Conservation (phyloP, 768 basidiomycete genomes). For the Hemileccinum rubropunctum region DNA sequence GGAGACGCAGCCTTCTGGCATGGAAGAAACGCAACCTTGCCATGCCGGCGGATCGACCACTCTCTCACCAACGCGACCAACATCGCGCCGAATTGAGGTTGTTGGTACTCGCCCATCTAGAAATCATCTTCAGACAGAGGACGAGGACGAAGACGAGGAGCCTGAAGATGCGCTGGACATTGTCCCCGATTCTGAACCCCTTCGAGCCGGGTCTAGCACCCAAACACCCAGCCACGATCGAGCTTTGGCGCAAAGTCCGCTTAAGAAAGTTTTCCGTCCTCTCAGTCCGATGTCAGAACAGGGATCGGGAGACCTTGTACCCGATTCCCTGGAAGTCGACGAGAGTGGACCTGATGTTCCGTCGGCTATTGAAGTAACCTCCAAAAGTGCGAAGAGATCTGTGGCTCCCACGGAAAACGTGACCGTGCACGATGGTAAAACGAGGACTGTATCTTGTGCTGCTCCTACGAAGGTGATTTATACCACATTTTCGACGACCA, state of each 20-base stretch:
- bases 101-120: not conserved
- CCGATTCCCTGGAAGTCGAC: slow-evolving; percentile 28
- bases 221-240: slow-evolving; percentile 8
- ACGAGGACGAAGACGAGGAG: slow-evolving; percentile 11
- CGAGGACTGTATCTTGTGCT: slow-evolving; percentile 1
- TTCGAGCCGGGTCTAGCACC: slow-evolving; percentile 29
- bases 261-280: slow-evolving; percentile 16
- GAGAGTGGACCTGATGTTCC: slow-evolving; percentile 44
- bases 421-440: slow-evolving; percentile 2
- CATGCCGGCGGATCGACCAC: not conserved
- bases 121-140: not conserved
- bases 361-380: slow-evolving; percentile 31
- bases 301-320: slow-evolving; percentile 26
- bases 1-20: slow-evolving; percentile 18
- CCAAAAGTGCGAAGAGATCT: slow-evolving; percentile 18
- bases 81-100: not conserved
- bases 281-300: slow-evolving; percentile 23
- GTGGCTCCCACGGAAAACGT: slow-evolving; percentile 1
- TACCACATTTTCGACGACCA: not conserved
- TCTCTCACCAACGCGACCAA: not conserved
- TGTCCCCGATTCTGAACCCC: slow-evolving; percentile 65
- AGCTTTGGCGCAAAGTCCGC: slow-evolving; percentile 8
- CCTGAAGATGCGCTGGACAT: slow-evolving; percentile 43
- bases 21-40: slow-evolving; percentile 18
- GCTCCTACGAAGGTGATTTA: slow-evolving; percentile 17